These are phyloP conservation scores for Corchorus olitorius DNA, from an alignment of 345 rosid genomes.

Conservation along the genomic window DNA sequence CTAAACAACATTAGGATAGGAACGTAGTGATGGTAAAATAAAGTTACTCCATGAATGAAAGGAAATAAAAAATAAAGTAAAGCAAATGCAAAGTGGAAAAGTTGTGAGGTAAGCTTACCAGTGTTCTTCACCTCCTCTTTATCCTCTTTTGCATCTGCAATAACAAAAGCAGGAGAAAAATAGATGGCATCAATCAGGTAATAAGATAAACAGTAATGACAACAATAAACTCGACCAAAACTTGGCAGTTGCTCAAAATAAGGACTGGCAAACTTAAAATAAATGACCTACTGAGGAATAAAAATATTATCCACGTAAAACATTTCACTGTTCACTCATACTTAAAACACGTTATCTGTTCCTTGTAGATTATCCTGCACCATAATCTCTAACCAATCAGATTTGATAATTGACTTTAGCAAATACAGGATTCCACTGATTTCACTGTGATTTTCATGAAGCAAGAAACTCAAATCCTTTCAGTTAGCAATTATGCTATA, in stretches of 20 bases:
- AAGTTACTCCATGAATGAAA: neutral
- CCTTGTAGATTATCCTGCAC: too few relatives aligned
- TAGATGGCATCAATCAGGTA: conserved; percentile 15
- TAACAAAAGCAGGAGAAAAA: conserved; percentile 26
- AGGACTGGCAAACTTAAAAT: neutral
- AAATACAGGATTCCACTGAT: too few relatives aligned
- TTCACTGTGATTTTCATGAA: too few relatives aligned
- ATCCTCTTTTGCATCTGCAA: conserved; percentile 73
- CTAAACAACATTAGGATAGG: neutral
- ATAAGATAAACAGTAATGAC: conserved; percentile 5
- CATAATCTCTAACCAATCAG: too few relatives aligned
- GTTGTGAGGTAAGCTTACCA: conserved; percentile 39
- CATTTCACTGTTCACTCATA: too few relatives aligned
- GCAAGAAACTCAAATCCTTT: too few relatives aligned
- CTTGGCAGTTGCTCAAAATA: neutral
- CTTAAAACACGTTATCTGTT: too few relatives aligned
- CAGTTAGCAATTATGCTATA: too few relatives aligned
- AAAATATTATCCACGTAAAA: neutral
- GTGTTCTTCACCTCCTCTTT: conserved; percentile 81
- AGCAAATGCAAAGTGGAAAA: conserved; percentile 8
- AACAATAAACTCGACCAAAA: neutral
- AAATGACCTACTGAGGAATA: neutral
- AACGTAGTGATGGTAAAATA: neutral
- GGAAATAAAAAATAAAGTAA: neutral
- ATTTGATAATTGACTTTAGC: too few relatives aligned